Evolutionary conservation across 768 basidiomycete genomes (phyloP).

Genomic region (Dioszegia hungarica): DNA sequence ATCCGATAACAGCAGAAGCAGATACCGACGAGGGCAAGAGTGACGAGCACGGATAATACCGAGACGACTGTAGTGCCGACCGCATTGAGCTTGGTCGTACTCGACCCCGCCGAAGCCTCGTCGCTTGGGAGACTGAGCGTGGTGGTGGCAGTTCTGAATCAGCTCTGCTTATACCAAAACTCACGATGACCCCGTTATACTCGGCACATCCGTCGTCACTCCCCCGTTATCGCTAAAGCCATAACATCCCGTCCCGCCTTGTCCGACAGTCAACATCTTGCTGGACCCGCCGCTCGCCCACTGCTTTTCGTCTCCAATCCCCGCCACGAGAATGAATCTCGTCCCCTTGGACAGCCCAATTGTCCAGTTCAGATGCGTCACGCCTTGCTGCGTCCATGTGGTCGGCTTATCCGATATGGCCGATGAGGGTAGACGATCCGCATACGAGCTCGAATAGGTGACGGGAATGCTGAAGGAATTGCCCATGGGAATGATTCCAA

Average conservation of each 20-base stretch:
- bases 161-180: not conserved
- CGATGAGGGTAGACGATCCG: slow-evolving; percentile 21
- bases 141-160: not conserved
- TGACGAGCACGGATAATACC: slow-evolving; percentile 35
- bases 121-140: not conserved
- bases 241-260: slow-evolving; percentile 27
- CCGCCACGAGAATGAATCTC: slow-evolving; percentile 39
- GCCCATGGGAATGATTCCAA: slow-evolving; percentile 42
- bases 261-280: slow-evolving; percentile 40
- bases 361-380: slow-evolving; percentile 39
- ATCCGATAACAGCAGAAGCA: slow-evolving; percentile 23
- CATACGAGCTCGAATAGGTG: slow-evolving; percentile 22
- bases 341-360: slow-evolving; percentile 39
- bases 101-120: not conserved
- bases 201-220: slow-evolving; percentile 15
- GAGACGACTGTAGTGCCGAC: slow-evolving; percentile 15
- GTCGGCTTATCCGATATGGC: slow-evolving; percentile 31
- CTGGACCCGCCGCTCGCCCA: slow-evolving; percentile 41
- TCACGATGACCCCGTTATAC: slow-evolving; percentile 25
- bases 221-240: slow-evolving; percentile 1
- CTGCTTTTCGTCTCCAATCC: slow-evolving; percentile 37
- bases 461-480: slow-evolving; percentile 41
- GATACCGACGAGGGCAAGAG: slow-evolving; percentile 26
- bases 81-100: not conserved
- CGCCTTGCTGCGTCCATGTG: slow-evolving; percentile 28